phyloP scores from a whole-genome alignment of 352 stramenopile genomes.

The Ophiocytium majus region DNA sequence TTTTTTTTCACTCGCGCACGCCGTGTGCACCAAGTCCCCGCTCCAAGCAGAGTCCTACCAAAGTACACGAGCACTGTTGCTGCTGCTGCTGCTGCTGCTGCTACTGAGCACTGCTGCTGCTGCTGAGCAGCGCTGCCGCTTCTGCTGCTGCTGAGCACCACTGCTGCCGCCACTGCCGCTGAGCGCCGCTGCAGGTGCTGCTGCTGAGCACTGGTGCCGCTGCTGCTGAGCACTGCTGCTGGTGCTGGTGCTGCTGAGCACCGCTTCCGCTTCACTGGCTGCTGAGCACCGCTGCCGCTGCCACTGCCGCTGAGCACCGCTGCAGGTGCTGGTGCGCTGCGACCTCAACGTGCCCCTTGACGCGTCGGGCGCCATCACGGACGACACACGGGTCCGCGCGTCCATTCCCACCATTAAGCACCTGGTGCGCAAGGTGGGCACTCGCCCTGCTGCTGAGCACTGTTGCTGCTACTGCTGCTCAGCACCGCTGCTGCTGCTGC shows the following conservation, averaged over 20 bases:
- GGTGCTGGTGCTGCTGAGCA: not conserved
- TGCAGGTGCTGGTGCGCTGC: conserved; percentile 90
- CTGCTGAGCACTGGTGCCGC: conserved; percentile 63
- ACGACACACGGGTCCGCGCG: conserved; percentile 94
- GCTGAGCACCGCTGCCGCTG: too few relatives aligned
- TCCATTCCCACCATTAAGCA: conserved; percentile 88
- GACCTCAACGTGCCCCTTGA: conserved; percentile 99
- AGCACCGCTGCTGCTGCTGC: too few relatives aligned
- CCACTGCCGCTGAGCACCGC: not conserved
- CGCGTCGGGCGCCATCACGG: conserved; percentile 89
- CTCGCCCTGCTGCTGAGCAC: not conserved
- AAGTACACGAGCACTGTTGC: too few relatives aligned
- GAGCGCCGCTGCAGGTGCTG: conserved; percentile 69
- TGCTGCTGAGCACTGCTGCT: not conserved
- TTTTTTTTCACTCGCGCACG: too few relatives aligned
- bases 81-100: not conserved
- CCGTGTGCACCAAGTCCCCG: too few relatives aligned
- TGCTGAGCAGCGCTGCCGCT: not conserved
- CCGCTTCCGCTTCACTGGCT: not conserved
- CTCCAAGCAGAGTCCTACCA: too few relatives aligned
- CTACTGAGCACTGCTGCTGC: not conserved
- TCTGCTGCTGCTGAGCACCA: not conserved
- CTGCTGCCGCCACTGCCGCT: conserved; percentile 80
- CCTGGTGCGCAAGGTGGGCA: conserved; percentile 83
- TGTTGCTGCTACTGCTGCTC: conserved; percentile 15